Base-by-base conservation (phyloP, 768 basidiomycete species). In the Agaricus sinodeliciosus region DNA sequence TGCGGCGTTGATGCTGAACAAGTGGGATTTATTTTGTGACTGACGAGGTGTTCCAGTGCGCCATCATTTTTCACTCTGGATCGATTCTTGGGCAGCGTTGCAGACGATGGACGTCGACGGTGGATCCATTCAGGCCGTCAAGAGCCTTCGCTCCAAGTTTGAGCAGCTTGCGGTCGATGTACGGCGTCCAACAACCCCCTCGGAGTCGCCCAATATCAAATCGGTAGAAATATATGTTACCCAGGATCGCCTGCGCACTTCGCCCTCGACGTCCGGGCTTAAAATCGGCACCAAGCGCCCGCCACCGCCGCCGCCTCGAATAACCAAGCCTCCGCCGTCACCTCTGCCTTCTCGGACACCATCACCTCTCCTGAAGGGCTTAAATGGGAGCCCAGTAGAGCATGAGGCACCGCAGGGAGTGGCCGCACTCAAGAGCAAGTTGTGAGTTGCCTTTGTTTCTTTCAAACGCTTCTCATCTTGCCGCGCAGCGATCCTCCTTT, bases 81-180 rank as follows among this genome's bases (percentile, higher is more conserved):
- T 34, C 15, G 27, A 44, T 11, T 31, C 28, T 37, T 34, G 37
- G 35, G 9, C 1, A 45, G 43, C 31, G 31, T 53, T 57, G 52
- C 27, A 48, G 26, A 40, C 34, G n/a, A 54, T 59, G 42, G 67
- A 75, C 56, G 71, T 83, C 57, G 80, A 86, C 64, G 75, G 77
- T 16, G 71, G 69, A 3, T 73, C 82, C 35, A 70, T 76, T 15
- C 79, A 79, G 36, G 81, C 86, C 2, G 86, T 90, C 49, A 83
- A 77, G 65, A 86, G 75, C 55, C 72, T 90, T 15, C 78, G 79
- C 42, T 86, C 84, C 27, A 79, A 72, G 60, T 90, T 89, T 61
- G 87, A 90, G 63, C 77, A 81, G 59, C 68, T 87, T 22, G 82
- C 85, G 3, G 69, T 71, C 43, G 69, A 71, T 9, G 31, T 31